Evolutionary conservation across 2,329 filamentous ascomycete genomes (phyloP), one percentile per base, ranked within the genome.

Genomic region (Capronia coronata): DNA sequence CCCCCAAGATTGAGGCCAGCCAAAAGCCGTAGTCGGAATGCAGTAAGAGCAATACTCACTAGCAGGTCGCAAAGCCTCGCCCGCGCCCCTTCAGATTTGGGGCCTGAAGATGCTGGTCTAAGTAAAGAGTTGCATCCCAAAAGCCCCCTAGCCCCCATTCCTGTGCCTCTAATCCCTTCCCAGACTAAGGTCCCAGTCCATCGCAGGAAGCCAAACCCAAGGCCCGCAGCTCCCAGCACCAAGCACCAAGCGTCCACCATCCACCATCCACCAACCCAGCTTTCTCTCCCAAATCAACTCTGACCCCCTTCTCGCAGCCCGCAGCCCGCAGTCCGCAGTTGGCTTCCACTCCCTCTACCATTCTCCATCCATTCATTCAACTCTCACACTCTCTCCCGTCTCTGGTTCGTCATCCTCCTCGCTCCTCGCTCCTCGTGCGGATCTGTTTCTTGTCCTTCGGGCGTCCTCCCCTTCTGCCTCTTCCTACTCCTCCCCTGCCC

Each of bases 351-450:
- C 45, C 16, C 45, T 23, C 46, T n/a, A 22, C 21, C 19, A 19
- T 43, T 37, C 35, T 40, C 29, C 39, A 38, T 34, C 39, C 54
- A 39, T 25, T 39, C 46, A 35, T 32, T 30, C 40, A 47, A 47
- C 34, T 39, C 46, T 27, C 43, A 21, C 44, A 21, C 44, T 34
- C 39, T n/a, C 19, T 27, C 49, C 46, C 34, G 34, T 32, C 38
- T 35, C 49, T 49, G 34, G 34, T 9, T 37, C 34, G 34, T 37
- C 34, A 23, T 48, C 40, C 49, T 51, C 52, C 44, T 49, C n/a
- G n/a, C n/a, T n/a, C n/a, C n/a, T 32, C 23, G 34, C 47, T 54
- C 42, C 27, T 46, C 54, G 41, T 43, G 54, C 44, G 47, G 47
- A 48, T 51, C 52, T 49, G 8, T 51, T 49, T 51, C 43, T 45